Base-by-base conservation (phyloP, 345 rosid species). In the Salix arbutifolia region DNA sequence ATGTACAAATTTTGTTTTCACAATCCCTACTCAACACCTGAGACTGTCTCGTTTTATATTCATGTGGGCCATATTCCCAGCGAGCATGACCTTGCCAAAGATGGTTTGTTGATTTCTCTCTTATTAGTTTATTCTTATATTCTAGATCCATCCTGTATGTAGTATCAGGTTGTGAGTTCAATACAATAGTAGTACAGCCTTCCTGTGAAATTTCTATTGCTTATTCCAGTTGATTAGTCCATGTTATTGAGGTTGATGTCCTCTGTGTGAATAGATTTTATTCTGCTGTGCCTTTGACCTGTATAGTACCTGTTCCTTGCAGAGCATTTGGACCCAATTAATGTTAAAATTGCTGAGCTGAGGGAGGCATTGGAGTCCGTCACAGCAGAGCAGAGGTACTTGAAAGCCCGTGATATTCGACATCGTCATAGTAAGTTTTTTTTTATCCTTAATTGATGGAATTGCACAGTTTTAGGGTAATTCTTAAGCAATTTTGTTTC, bases 1-100 rank as follows among this genome's bases (percentile, higher is more conserved):
- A 96, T 93, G 97, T 92, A 91, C 85, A 93, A 93, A 76, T 96
- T 96, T 72, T 96, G 99, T 85, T 96, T 96, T 78, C 94, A 90
- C 84, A 96, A 96, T 76, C 95, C 98, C 35, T 85, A 90, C 61
- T 84, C 94, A n/a, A 86, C 99, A 28, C 98, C 99, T 56, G 98
- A 96, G 78, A 93, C 99, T 1, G 97, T 96, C 71, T 91, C 99
- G 65, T 96, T 93, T 84, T 85, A 93, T 71, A 96, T 96, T 79
- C 99, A 93, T 64, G 96, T 90, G 68, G 98, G 99, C 28, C 99
- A 96, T 73, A 96, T 96, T 79, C 98, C 97, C 65, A 93, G 87
- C 40, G 94, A 93, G 85, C 97, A 93, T 81, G 90, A 90, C 84
- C 90, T 96, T 23, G 98, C 98, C 60, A 96, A 96, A 87, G 98